Conservation (phyloP, 192 early-diverging fungal genomes). For the Coemansia guatemalensis region DNA sequence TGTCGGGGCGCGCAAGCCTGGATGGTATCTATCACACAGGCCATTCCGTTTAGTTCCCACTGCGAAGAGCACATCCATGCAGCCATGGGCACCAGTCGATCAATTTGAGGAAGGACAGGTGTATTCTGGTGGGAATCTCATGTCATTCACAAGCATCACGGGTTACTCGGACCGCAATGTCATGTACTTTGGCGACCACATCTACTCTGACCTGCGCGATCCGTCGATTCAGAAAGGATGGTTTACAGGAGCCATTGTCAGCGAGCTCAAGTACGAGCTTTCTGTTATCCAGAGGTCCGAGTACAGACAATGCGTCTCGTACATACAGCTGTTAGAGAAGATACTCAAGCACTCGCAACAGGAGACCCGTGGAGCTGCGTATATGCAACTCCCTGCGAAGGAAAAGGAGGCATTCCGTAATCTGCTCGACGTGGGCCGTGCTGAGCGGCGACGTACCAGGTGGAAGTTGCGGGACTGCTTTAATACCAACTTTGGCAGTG, state of each 20-base stretch:
- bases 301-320: constrained; percentile 55
- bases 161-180: constrained; percentile 61
- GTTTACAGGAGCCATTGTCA: constrained; percentile 63
- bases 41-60: constrained; percentile 59
- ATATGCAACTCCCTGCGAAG: constrained; percentile 14
- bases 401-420: constrained; percentile 37
- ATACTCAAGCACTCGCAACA: constrained; percentile 60
- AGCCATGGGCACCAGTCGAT: constrained; percentile 58
- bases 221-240: constrained; percentile 63
- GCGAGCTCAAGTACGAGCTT: constrained; percentile 59
- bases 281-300: constrained; percentile 52
- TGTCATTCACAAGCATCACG: constrained; percentile 56
- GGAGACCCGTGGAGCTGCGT: constrained; percentile 30
- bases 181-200: constrained; percentile 65
- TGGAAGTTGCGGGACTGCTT: constrained; percentile 54
- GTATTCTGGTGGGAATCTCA: constrained; percentile 62
- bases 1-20: constrained; percentile 59
- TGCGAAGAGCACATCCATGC: constrained; percentile 2
- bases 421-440: constrained; percentile 53
- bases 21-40: constrained; percentile 59
- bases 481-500: constrained; percentile 61
- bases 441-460: constrained; percentile 49
- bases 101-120: constrained; percentile 58
- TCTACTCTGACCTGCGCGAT: constrained; percentile 64
- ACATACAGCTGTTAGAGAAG: constrained; percentile 58